These are phyloP conservation scores for Grosmannia clavigera DNA, from an alignment of 2,329 filamentous ascomycete genomes.

Conservation along the genomic window DNA sequence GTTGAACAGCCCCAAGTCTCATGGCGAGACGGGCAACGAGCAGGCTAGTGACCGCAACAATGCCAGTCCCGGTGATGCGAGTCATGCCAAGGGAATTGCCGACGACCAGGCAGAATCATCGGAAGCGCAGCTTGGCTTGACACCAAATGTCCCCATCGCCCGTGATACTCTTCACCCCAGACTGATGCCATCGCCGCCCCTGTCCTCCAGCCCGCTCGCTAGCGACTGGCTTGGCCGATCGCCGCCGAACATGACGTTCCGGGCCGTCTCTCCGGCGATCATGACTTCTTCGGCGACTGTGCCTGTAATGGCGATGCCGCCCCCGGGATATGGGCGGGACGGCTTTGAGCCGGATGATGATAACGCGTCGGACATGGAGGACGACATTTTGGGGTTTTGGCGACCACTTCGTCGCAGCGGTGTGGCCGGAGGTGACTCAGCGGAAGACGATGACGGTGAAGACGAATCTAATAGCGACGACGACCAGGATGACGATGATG, in stretches of 20 bases:
- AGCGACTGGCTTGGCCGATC: neutral
- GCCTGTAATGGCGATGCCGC: conserved; percentile 7
- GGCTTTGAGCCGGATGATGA: conserved; percentile 20
- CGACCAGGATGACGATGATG: conserved; percentile 26
- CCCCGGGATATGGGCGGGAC: conserved; percentile 7
- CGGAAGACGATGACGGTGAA: conserved; percentile 34
- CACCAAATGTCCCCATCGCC: neutral
- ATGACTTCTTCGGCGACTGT: conserved; percentile 5
- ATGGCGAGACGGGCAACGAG: conserved; percentile 14
- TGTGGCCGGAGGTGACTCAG: conserved; percentile 28
- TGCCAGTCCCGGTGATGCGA: neutral
- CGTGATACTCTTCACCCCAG: neutral
- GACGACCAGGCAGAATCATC: neutral
- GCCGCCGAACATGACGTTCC: conserved; percentile 20
- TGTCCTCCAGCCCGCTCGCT: conserved; percentile 1
- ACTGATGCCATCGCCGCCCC: neutral
- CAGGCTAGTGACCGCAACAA: neutral
- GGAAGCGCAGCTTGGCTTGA: neutral
- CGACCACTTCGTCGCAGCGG: conserved; percentile 29
- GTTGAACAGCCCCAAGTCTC: conserved; percentile 34
- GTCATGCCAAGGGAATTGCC: neutral
- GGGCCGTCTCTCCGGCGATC: conserved; percentile 24
- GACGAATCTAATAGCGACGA: conserved; percentile 33
- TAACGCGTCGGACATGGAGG: conserved; percentile 26
- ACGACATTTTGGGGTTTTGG: conserved; percentile 48